A percentile compares a stretch with the other conserved stretches of the same genome.
These are phyloP conservation scores for Paspalum notatum DNA, from an alignment of 176 grass and related monocot species.

Conservation along the genomic window DNA sequence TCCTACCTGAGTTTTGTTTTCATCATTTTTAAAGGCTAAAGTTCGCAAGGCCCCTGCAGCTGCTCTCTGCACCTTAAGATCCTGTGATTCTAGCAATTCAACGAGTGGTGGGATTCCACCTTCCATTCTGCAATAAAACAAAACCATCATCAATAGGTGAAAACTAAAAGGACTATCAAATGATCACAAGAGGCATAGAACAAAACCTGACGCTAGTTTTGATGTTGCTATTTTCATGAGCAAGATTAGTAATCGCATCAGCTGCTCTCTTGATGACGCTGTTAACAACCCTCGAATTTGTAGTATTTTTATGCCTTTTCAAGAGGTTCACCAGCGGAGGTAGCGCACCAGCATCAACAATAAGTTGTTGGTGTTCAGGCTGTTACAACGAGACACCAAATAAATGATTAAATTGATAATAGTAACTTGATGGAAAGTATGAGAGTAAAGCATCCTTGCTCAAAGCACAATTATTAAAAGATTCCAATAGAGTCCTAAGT, in stretches of 20 bases:
- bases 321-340: slow-evolving; percentile 83
- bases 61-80: slow-evolving; percentile 98
- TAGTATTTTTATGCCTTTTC: slow-evolving; percentile 73
- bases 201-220: slow-evolving; percentile 93
- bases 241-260: slow-evolving; percentile 99
- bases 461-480: slow-evolving; percentile 12
- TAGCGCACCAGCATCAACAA: slow-evolving; percentile 97
- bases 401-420: slow-evolving; percentile 23
- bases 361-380: slow-evolving; percentile 99
- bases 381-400: slow-evolving; percentile 48
- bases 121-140: slow-evolving; percentile 73
- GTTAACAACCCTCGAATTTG: slow-evolving; percentile 75
- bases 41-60: slow-evolving; percentile 94
- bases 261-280: slow-evolving; percentile 96
- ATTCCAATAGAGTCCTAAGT: slow-evolving; percentile 6
- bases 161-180: neutral
- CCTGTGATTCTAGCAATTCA: slow-evolving; percentile 86
- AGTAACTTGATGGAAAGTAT: slow-evolving; percentile 18
- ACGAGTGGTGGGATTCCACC: slow-evolving; percentile 98
- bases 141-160: slow-evolving; percentile 47
- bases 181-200: neutral
- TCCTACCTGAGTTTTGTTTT: slow-evolving; percentile 89
- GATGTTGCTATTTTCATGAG: slow-evolving; percentile 99
- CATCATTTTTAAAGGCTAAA: slow-evolving; percentile 99
- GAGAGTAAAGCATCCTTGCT: neutral